Evolutionary conservation across 208 protist species (phyloP).

Genomic region (Trypanosoma melophagium): DNA sequence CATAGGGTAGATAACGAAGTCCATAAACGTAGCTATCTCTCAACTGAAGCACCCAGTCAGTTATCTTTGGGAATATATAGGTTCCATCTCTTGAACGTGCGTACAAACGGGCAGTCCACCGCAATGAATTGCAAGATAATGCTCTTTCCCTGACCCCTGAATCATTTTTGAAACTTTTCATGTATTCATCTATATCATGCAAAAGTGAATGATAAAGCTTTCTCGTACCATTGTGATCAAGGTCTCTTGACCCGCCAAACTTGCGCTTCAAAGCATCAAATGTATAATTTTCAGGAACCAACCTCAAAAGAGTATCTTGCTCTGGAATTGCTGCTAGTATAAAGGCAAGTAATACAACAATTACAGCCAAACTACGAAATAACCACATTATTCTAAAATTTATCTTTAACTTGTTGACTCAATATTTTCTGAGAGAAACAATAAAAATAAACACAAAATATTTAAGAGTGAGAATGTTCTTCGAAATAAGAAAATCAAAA

Average conservation of each 20-base stretch:
- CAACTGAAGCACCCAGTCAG: conserved; percentile 49
- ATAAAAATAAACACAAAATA: too few species aligned
- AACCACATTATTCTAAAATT: conserved; percentile 10
- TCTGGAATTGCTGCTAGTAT: conserved; percentile 12
- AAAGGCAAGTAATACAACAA: conserved; percentile 11
- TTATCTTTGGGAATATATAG: conserved; percentile 21
- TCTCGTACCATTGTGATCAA: conserved; percentile 44
- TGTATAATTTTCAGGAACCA: conserved; percentile 22
- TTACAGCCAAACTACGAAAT: conserved; percentile 11
- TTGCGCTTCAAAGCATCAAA: conserved; percentile 27
- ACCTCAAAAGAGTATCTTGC: conserved; percentile 3
- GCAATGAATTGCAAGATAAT: conserved; percentile 40
- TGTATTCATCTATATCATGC: conserved; percentile 31
- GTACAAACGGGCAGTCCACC: conserved; percentile 45
- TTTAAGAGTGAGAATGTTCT: too few species aligned
- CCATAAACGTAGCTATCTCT: conserved; percentile 65
- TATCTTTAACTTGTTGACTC: too few species aligned
- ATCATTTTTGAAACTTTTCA: not conserved
- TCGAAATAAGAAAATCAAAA: too few species aligned
- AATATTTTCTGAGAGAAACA: too few species aligned
- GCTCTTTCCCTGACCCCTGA: conserved; percentile 17
- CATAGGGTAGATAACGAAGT: conserved; percentile 37
- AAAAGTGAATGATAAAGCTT: conserved; percentile 44
- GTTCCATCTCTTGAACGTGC: conserved; percentile 53
- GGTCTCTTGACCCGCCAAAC: conserved; percentile 38